Evolutionary conservation across 2,329 filamentous ascomycete genomes (phyloP).

Genomic region (Ceratocystis lukuohia): DNA sequence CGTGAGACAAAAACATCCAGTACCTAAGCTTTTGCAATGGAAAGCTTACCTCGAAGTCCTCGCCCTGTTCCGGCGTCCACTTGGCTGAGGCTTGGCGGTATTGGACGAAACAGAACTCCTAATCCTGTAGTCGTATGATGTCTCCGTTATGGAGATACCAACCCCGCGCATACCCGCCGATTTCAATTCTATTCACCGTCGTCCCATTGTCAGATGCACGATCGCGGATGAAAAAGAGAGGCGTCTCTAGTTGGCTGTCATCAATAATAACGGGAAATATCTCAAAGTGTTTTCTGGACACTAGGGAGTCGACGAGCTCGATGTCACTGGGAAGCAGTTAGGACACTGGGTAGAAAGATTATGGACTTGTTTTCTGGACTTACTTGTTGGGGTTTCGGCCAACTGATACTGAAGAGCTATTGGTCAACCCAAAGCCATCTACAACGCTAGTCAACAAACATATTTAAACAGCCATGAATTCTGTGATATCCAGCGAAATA

Average conservation of each 20-base stretch:
- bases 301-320: conserved; percentile 6
- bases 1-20: conserved; percentile 7
- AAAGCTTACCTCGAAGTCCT: conserved; percentile 10
- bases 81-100: conserved; percentile 6
- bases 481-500: background rate
- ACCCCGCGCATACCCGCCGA: conserved; percentile 33
- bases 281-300: conserved; percentile 19
- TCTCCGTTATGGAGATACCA: conserved; percentile 40
- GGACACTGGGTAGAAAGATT: background rate
- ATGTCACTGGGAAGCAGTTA: conserved; percentile 10
- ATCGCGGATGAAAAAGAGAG: conserved; percentile 40
- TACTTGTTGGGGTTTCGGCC: conserved; percentile 15
- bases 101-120: conserved; percentile 29
- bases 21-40: background rate
- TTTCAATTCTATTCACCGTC: conserved; percentile 34
- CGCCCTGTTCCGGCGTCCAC: background rate
- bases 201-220: conserved; percentile 42
- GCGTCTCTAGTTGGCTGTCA: conserved; percentile 4
- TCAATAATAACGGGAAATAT: conserved; percentile 18
- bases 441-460: background rate
- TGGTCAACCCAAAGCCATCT: conserved; percentile 16
- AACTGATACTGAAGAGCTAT: conserved; percentile 6
- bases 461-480: background rate
- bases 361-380: background rate
- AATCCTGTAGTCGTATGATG: conserved; percentile 31